phyloP scores from a whole-genome alignment of 202 grass and related monocot species.

The Brachypodium distachyon region DNA sequence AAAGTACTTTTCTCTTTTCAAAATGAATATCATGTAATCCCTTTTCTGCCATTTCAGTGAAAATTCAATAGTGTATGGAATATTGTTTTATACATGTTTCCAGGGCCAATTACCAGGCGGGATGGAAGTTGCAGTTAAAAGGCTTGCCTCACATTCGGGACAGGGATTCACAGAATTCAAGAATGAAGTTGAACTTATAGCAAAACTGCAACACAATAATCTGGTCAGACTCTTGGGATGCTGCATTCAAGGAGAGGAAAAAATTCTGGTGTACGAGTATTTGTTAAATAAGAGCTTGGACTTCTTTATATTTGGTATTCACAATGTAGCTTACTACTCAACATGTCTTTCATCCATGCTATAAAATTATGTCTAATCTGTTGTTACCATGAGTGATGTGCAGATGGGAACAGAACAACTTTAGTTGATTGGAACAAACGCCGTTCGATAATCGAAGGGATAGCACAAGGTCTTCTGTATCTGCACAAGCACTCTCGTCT shows the following conservation, averaged over 20 bases:
- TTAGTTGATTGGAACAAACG: background rate
- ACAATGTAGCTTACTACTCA: background rate
- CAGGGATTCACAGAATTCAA: background rate
- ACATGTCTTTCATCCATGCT: background rate
- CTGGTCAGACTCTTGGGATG: background rate
- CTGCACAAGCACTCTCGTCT: background rate
- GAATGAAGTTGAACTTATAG: background rate
- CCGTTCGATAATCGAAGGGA: background rate
- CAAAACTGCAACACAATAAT: background rate
- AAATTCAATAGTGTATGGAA: background rate
- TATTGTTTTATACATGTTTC: background rate
- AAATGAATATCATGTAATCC: background rate
- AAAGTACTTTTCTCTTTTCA: too few relatives aligned
- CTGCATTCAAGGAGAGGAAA: background rate
- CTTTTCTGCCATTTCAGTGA: background rate
- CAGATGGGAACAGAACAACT: background rate
- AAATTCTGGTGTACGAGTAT: background rate
- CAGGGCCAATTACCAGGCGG: background rate
- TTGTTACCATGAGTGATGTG: too few relatives aligned
- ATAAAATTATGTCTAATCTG: background rate
- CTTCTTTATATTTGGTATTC: background rate
- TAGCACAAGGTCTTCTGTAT: background rate
- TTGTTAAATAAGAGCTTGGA: background rate
- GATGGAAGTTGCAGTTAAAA: background rate
- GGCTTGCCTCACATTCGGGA: background rate